These are phyloP conservation scores for Monosporascus sp. DNA, from an alignment of 2,329 filamentous ascomycete genomes.

Conservation along the genomic window DNA sequence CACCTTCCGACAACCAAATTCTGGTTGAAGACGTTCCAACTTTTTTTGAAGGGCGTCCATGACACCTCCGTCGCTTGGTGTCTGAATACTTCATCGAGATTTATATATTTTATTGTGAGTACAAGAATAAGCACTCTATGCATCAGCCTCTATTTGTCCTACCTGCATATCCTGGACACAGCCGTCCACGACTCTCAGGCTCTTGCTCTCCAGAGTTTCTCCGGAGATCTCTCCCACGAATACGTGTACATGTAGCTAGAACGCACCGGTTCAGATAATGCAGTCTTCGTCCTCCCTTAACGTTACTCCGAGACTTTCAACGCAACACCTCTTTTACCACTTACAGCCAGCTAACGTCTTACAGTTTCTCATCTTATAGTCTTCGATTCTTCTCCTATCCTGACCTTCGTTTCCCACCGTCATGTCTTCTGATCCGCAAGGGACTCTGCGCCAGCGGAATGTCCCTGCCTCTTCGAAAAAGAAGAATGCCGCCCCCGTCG, in stretches of 20 bases:
- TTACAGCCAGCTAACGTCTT: background rate
- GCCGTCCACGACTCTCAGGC: background rate
- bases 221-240: too few relatives aligned
- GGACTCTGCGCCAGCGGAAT: constrained; percentile 55
- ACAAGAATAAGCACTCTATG: background rate
- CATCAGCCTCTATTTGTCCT: background rate
- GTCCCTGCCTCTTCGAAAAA: constrained; percentile 43
- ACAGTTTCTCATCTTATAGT: background rate
- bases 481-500: constrained; percentile 37
- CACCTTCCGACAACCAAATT: background rate
- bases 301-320: too few relatives aligned
- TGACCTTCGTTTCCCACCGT: constrained; percentile 18
- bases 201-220: too few relatives aligned
- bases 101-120: background rate
- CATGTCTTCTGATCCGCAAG: constrained; percentile 44
- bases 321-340: background rate
- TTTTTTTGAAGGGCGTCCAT: background rate
- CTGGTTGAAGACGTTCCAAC: background rate
- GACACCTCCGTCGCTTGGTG: background rate
- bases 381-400: constrained; percentile 2
- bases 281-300: too few relatives aligned
- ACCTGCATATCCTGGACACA: background rate
- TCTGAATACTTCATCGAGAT: background rate
- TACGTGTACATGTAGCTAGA: too few relatives aligned
- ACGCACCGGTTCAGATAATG: too few relatives aligned